Base-by-base conservation (phyloP, 1,139 yeast genomes). In the Kodamaea anthophila region DNA sequence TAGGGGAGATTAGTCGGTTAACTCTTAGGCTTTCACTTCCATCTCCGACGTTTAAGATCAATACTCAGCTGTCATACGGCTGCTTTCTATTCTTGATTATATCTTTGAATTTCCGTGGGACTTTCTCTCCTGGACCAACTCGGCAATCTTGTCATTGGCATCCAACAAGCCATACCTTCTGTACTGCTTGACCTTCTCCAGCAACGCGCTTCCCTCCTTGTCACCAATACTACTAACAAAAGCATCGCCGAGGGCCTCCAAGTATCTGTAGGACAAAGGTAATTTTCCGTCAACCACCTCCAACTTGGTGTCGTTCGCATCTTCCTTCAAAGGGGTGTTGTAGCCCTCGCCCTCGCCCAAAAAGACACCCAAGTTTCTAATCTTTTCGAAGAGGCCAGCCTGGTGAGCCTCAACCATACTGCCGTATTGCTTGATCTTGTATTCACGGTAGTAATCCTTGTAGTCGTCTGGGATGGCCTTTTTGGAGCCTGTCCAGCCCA, bases 401-500 rank as follows among this genome's bases (percentile, higher is more conserved):
- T 75, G 77, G 54, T 77, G 84, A 7, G 96, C 95, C 43, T 72
- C 71, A 32, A 86, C 73, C 49, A 85, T 65, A 12, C 94, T 91
- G 33, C 96, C 96, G 41, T 64, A 71, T 44, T 74, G 69, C 44
- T 77, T 71, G 49, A 84, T 74, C 51, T 71, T 70, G 47, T 58
- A 59, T 32, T 77, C 76, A 49, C 91, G 75, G 66, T 77, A 82
- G 46, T 62, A 70, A 37, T 79, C 84, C 46, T 73, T 74, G 68
- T 81, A 91, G 41, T 78, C 88, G 24, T 75, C 80, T 16, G 75
- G 62, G 13, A 80, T 69, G 11, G 81, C 82, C 46, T 78, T 77
- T 55, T 78, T 81, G 14, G 93, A 71, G 31, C 96, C 94, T 13
- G 96, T 86, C 97, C 97, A 91, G 26, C 97, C 97, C 44, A 87